A percentile compares a stretch with the other conserved stretches of the same genome.
These are phyloP conservation scores for Colletotrichum eleusines DNA, from an alignment of 2,329 filamentous ascomycete genomes.

Conservation along the genomic window DNA sequence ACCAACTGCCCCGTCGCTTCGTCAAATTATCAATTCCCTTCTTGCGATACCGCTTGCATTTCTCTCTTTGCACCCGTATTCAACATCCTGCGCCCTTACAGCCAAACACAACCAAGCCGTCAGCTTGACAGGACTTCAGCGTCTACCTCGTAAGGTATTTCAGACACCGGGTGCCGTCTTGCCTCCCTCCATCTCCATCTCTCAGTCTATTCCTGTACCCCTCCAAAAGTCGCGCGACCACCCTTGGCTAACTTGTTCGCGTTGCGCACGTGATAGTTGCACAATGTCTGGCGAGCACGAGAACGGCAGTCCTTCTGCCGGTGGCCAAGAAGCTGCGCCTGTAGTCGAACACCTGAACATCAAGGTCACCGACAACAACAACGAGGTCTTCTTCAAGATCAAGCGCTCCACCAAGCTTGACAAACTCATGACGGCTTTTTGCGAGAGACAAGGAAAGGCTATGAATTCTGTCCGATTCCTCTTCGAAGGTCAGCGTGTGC, in stretches of 20 bases:
- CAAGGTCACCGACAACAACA: constrained; percentile 99
- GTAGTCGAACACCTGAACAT: constrained; percentile 93
- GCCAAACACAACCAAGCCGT: neutral
- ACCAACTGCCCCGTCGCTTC: neutral
- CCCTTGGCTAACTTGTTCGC: constrained; percentile 16
- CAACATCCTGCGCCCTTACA: neutral
- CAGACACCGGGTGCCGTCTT: neutral
- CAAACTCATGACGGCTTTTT: constrained; percentile 99
- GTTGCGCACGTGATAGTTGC: constrained; percentile 18
- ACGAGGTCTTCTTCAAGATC: constrained; percentile 99
- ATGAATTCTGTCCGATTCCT: constrained; percentile 89
- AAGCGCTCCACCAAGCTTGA: constrained; percentile 96
- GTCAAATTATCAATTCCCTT: neutral
- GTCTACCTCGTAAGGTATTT: constrained; percentile 5
- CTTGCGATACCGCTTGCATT: neutral
- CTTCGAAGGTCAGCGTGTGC: constrained; percentile 94
- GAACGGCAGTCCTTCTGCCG: constrained; percentile 57
- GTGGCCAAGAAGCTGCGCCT: constrained; percentile 57
- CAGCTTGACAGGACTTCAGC: neutral
- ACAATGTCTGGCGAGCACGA: constrained; percentile 67
- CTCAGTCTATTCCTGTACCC: neutral
- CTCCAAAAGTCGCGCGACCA: neutral
- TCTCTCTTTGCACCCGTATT: neutral
- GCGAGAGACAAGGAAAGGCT: constrained; percentile 93
- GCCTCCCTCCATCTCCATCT: neutral